Percentiles rank a stretch among this genome's conserved stretches.
Conservation (phyloP, 2,329 filamentous ascomycete genomes). For the Akanthomyces muscarius region DNA sequence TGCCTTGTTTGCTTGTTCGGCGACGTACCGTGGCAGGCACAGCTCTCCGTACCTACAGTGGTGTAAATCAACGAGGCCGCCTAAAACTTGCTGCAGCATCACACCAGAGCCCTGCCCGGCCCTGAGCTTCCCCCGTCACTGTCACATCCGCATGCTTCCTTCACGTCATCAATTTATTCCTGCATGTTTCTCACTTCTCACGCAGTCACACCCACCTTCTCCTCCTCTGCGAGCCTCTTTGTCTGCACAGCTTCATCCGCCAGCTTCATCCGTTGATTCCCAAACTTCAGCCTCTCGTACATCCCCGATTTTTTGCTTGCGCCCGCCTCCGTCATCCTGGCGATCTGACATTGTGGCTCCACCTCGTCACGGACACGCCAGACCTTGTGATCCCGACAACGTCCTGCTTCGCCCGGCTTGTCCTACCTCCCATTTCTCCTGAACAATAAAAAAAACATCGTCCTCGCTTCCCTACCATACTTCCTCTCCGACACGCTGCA, state of each 20-base stretch:
- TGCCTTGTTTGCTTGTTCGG: neutral
- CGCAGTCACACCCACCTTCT: neutral
- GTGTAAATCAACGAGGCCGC: neutral
- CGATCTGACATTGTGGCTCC: constrained; percentile 15
- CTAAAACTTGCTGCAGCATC: neutral
- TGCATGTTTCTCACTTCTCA: constrained; percentile 4
- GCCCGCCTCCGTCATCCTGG: constrained; percentile 14
- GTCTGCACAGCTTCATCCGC: neutral
- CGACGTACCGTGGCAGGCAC: too few species aligned
- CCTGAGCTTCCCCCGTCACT: neutral
- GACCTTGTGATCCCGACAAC: constrained; percentile 15
- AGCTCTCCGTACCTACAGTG: too few species aligned
- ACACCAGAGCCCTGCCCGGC: neutral
- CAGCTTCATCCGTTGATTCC: neutral
- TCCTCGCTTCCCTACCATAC: neutral
- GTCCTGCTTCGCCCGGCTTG: constrained; percentile 9
- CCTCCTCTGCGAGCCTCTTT: neutral
- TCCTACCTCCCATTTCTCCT: neutral
- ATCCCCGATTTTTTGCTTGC: neutral
- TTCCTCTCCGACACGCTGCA: neutral
- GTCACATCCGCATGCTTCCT: constrained; percentile 8
- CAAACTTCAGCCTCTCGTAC: neutral
- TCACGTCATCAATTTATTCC: constrained; percentile 17
- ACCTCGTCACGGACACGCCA: constrained; percentile 13
- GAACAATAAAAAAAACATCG: neutral